Evolutionary conservation across 345 rosid species (phyloP).

Genomic region (Syzygium grande): DNA sequence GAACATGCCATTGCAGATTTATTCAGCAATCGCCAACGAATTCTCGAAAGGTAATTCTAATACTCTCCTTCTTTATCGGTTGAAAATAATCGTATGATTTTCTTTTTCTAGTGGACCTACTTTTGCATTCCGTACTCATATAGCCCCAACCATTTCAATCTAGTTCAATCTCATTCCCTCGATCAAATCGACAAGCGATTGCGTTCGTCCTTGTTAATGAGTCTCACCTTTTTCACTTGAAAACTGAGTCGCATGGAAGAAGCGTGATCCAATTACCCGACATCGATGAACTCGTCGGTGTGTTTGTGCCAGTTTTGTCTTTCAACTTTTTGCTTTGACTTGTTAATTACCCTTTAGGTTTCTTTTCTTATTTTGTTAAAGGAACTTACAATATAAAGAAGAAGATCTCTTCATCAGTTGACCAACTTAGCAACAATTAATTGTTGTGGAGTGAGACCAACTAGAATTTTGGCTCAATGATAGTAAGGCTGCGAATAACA

Average conservation of each 20-base stretch:
- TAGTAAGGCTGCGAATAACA: neutral
- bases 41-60: conserved; percentile 23
- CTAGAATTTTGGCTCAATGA: too few species aligned
- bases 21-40: conserved; percentile 16
- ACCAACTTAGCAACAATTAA: neutral
- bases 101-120: neutral
- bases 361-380: neutral
- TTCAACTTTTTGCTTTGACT: neutral
- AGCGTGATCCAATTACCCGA: neutral
- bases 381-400: neutral
- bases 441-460: too few species aligned
- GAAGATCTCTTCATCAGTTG: neutral
- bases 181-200: too few species aligned
- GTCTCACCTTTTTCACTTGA: neutral
- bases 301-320: neutral
- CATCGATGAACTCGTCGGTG: neutral
- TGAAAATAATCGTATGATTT: neutral
- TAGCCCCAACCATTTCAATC: neutral
- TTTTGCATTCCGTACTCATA: neutral
- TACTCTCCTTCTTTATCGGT: neutral
- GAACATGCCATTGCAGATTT: conserved; percentile 4
- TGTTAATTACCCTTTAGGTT: neutral
- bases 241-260: neutral
- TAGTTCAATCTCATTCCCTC: too few species aligned
- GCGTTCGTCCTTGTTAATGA: too few species aligned